Evolutionary conservation across 2,329 filamentous ascomycete species (phyloP).

Genomic region (Akanthomyces dipterigenus): DNA sequence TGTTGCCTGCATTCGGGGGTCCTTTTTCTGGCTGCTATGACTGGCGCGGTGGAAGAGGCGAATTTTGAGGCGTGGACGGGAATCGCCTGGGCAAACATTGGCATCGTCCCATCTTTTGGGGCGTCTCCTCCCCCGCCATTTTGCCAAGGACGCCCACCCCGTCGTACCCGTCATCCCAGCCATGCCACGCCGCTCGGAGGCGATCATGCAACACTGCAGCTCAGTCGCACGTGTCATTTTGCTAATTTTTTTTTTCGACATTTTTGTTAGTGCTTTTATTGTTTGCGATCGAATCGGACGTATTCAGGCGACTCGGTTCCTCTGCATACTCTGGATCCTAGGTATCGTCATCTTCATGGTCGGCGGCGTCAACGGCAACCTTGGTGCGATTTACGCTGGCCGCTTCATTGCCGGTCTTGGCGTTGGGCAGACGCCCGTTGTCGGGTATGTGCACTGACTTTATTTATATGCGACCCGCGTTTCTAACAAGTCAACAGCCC

Average conservation of each 20-base stretch:
- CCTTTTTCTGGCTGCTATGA: background rate
- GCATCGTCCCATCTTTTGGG: background rate
- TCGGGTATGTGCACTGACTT: slow-evolving; percentile 34
- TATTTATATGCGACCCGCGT: too few relatives aligned
- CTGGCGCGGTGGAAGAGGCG: background rate
- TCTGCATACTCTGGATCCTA: slow-evolving; percentile 50
- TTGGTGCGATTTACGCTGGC: slow-evolving; percentile 55
- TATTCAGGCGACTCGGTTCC: slow-evolving; percentile 53
- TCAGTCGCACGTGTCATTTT: background rate
- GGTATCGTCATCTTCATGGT: slow-evolving; percentile 54
- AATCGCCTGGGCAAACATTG: background rate
- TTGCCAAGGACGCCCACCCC: slow-evolving; percentile 4
- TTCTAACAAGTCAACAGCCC: slow-evolving; percentile 30
- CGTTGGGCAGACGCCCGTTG: slow-evolving; percentile 60
- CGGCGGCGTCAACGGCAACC: slow-evolving; percentile 41
- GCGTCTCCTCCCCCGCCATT: background rate
- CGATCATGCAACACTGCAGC: background rate
- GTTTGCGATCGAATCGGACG: slow-evolving; percentile 56
- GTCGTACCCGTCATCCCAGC: background rate
- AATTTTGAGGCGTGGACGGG: background rate
- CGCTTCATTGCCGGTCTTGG: slow-evolving; percentile 61
- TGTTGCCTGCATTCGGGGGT: background rate
- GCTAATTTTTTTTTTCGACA: slow-evolving; percentile 1
- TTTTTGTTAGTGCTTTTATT: slow-evolving; percentile 44
- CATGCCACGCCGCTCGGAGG: background rate